Evolutionary conservation across 805 yeast genomes (phyloP).

Genomic region (Kodamaea fukazawae): DNA sequence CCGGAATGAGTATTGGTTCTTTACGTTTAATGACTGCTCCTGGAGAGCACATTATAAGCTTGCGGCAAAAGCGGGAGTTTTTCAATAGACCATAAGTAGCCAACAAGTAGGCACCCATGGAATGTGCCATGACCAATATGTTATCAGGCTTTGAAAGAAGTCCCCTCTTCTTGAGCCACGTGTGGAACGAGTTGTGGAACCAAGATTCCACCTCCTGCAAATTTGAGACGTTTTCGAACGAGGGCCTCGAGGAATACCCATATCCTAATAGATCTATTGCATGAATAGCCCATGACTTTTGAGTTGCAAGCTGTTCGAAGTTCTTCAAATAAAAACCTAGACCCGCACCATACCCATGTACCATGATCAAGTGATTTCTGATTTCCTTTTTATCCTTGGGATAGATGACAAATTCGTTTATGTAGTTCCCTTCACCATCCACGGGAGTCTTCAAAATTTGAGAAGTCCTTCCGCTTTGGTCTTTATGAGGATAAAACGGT

Average conservation of each 20-base stretch:
- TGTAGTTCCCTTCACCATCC: conserved; percentile 28
- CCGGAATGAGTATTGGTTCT: conserved; percentile 52
- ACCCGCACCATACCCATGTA: conserved; percentile 47
- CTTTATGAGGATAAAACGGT: conserved; percentile 45
- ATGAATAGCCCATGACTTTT: conserved; percentile 67
- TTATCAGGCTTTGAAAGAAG: conserved; percentile 34
- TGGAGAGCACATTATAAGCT: conserved; percentile 80
- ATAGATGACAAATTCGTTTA: conserved; percentile 43
- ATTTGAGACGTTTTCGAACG: conserved; percentile 47
- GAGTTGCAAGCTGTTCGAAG: conserved; percentile 24
- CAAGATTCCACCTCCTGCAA: conserved; percentile 54
- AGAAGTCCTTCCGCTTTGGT: conserved; percentile 26
- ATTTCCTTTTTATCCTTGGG: conserved; percentile 22
- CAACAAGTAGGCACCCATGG: conserved; percentile 87
- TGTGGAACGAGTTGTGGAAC: conserved; percentile 62
- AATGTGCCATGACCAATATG: conserved; percentile 74
- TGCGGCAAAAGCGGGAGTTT: conserved; percentile 57
- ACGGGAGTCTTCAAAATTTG: conserved; percentile 32
- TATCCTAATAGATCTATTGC: conserved; percentile 88
- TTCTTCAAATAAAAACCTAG: conserved; percentile 44
- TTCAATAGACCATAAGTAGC: conserved; percentile 60
- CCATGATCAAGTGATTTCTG: conserved; percentile 39
- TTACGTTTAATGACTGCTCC: conserved; percentile 71
- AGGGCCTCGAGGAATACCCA: conserved; percentile 84
- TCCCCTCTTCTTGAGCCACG: conserved; percentile 57